These are phyloP conservation scores for Medicago lupulina DNA, from an alignment of 306 rosid species.

Conservation along the genomic window DNA sequence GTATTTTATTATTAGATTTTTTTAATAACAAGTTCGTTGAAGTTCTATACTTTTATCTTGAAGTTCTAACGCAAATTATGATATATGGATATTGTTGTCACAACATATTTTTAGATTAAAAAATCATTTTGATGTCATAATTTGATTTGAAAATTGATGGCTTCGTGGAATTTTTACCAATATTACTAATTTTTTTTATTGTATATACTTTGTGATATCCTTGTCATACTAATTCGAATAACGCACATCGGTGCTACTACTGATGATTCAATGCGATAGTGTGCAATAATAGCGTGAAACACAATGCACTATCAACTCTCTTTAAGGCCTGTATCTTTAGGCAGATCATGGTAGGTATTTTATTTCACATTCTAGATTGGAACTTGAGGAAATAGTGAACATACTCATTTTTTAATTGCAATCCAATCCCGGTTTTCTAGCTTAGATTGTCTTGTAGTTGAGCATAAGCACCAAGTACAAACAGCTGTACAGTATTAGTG, in stretches of 20 bases:
- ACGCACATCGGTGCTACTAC: conserved; percentile 9
- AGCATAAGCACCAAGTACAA: conserved; percentile 3
- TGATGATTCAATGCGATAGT: conserved; percentile 12
- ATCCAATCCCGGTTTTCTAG: conserved; percentile 27
- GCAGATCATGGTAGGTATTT: conserved; percentile 29
- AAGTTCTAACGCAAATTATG: neutral
- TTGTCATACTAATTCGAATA: conserved; percentile 18
- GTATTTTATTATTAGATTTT: neutral
- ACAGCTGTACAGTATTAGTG: conserved; percentile 5
- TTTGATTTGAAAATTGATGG: neutral
- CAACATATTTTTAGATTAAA: neutral
- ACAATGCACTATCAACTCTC: conserved; percentile 35
- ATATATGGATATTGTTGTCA: neutral
- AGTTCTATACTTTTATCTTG: neutral
- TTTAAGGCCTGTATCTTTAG: conserved; percentile 24
- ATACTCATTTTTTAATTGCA: conserved; percentile 12
- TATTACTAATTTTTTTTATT: neutral
- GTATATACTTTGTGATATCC: conserved; percentile 31
- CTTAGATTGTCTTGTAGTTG: conserved; percentile 19
- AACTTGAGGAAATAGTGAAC: conserved; percentile 31
- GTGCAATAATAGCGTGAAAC: conserved; percentile 21
- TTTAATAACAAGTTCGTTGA: neutral
- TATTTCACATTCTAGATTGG: conserved; percentile 13
- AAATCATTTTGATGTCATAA: neutral
- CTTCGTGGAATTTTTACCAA: neutral